These are phyloP conservation scores for Penicillium sp. DNA, from an alignment of 2,329 filamentous ascomycete genomes.

Conservation along the genomic window DNA sequence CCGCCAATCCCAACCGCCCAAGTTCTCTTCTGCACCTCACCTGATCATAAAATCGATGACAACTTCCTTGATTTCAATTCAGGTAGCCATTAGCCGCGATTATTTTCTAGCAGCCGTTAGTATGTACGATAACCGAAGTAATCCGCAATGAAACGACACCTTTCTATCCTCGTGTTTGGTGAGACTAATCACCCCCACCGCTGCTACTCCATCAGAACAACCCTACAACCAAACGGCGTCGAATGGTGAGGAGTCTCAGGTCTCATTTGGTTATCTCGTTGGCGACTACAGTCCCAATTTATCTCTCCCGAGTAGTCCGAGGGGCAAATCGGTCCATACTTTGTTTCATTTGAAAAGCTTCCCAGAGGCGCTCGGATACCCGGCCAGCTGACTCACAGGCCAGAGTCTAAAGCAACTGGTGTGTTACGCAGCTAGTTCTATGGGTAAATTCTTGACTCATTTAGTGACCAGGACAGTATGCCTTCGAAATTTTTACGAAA, in stretches of 20 bases:
- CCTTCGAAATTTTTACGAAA: background rate
- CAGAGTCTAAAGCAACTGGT: background rate
- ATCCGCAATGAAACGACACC: conserved; percentile 37
- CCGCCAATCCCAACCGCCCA: too few relatives aligned
- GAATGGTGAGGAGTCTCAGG: conserved; percentile 27
- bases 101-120: conserved; percentile 44
- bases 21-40: conserved; percentile 30
- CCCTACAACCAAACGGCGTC: conserved; percentile 34
- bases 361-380: background rate
- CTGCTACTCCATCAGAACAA: conserved; percentile 35
- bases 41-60: conserved; percentile 14
- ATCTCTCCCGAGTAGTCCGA: conserved; percentile 33
- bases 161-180: conserved; percentile 42
- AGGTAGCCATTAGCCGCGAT: conserved; percentile 29
- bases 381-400: background rate
- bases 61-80: conserved; percentile 22
- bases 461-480: background rate
- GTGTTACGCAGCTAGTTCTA: background rate
- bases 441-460: background rate
- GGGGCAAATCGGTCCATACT: conserved; percentile 28
- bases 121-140: conserved; percentile 38
- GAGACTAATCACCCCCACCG: conserved; percentile 39
- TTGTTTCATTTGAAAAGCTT: conserved; percentile 7
- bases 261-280: conserved; percentile 31
- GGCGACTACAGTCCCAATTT: conserved; percentile 31